These are phyloP conservation scores for Blastobotrys mokoenaii DNA, from an alignment of 805 yeast genomes.

Conservation along the genomic window DNA sequence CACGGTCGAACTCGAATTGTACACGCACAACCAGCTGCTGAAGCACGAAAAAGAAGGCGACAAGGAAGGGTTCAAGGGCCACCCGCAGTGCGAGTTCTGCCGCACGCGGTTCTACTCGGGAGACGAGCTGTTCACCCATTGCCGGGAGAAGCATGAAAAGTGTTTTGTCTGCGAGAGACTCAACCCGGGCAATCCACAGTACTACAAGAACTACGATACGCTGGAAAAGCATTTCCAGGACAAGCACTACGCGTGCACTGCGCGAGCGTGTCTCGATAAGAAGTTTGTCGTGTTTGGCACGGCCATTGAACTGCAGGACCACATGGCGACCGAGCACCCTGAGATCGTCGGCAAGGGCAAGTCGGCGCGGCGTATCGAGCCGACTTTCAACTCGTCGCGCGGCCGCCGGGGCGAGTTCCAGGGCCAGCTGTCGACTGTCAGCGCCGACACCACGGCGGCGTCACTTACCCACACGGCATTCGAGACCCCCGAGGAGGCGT, in stretches of 20 bases:
- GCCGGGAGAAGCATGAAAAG: constrained; percentile 76
- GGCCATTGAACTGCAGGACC: constrained; percentile 79
- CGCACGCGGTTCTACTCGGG: constrained; percentile 72
- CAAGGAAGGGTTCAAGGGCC: constrained; percentile 66
- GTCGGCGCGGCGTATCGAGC: constrained; percentile 15
- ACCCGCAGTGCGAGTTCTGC: constrained; percentile 83
- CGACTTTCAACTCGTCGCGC: constrained; percentile 13
- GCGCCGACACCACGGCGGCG: background rate
- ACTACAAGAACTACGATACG: constrained; percentile 67
- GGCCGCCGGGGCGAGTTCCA: constrained; percentile 36
- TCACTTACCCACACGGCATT: background rate
- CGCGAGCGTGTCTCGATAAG: constrained; percentile 72
- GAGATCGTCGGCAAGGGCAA: constrained; percentile 40
- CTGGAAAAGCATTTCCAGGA: constrained; percentile 65
- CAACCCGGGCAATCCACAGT: constrained; percentile 51
- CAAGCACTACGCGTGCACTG: constrained; percentile 71
- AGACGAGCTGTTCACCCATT: constrained; percentile 76
- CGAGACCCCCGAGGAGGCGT: constrained; percentile 11
- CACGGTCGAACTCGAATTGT: constrained; percentile 57
- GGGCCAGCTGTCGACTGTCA: constrained; percentile 58
- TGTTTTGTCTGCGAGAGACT: constrained; percentile 81
- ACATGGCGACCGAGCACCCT: constrained; percentile 77
- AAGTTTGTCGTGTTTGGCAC: constrained; percentile 88
- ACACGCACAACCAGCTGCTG: constrained; percentile 51
- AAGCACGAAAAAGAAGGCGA: constrained; percentile 72